phyloP scores from a whole-genome alignment of 805 yeast genomes.

The Candida sonorensis region DNA sequence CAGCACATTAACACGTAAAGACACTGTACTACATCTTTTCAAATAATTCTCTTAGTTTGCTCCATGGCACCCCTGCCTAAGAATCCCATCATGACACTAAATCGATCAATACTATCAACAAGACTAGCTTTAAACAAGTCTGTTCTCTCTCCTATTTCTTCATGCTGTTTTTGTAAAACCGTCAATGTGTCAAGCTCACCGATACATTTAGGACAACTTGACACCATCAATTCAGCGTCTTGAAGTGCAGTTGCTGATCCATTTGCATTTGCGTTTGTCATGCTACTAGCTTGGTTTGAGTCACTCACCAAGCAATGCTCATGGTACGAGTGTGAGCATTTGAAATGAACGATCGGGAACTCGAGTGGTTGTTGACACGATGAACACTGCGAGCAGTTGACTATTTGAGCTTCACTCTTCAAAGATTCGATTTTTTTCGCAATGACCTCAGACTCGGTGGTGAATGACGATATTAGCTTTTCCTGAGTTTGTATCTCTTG shows the following conservation, averaged over 20 bases:
- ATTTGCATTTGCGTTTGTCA: conserved; percentile 6
- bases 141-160: conserved; percentile 51
- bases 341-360: conserved; percentile 75
- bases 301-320: conserved; percentile 49
- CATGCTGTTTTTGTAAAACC: conserved; percentile 52
- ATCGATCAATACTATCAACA: conserved; percentile 48
- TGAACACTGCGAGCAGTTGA: conserved; percentile 59
- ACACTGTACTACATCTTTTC: too few species aligned
- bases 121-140: conserved; percentile 59
- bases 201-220: conserved; percentile 66
- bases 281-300: conserved; percentile 6
- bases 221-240: background rate
- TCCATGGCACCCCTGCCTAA: conserved; percentile 87
- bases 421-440: too few species aligned
- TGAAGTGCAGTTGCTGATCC: conserved; percentile 1
- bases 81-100: conserved; percentile 72
- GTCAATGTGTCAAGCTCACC: conserved; percentile 63
- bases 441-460: conserved; percentile 60
- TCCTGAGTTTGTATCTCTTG: conserved; percentile 63
- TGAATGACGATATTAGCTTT: conserved; percentile 61
- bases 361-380: conserved; percentile 62
- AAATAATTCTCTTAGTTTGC: conserved; percentile 16
- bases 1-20: too few species aligned
- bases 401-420: conserved; percentile 37
- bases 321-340: conserved; percentile 83